phyloP scores from a whole-genome alignment of 2,329 filamentous ascomycete species.

The Septoria linicola region DNA sequence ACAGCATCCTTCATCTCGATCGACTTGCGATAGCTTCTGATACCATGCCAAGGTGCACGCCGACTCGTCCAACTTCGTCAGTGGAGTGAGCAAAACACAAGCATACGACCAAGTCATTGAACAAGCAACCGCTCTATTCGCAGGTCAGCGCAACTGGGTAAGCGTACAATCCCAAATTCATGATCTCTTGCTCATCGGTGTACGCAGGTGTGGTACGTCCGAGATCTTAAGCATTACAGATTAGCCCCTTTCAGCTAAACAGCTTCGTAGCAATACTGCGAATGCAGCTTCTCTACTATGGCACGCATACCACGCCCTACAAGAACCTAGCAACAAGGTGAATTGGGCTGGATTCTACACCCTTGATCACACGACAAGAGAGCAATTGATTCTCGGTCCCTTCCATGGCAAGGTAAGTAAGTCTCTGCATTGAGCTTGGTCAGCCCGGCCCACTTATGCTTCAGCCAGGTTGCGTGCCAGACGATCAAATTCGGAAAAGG shows the following conservation, averaged over 20 bases:
- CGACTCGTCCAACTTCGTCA: conserved; percentile 71
- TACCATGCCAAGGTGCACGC: conserved; percentile 63
- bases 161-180: conserved; percentile 25
- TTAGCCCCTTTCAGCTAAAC: background rate
- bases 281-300: conserved; percentile 75
- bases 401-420: conserved; percentile 67
- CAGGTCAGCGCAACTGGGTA: conserved; percentile 78
- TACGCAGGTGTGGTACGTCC: conserved; percentile 25
- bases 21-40: conserved; percentile 12
- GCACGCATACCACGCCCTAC: conserved; percentile 74
- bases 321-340: conserved; percentile 62
- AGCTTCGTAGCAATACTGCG: conserved; percentile 64
- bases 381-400: conserved; percentile 70
- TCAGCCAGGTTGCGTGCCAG: conserved; percentile 62
- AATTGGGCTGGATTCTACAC: conserved; percentile 86
- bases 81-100: conserved; percentile 66
- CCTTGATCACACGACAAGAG: conserved; percentile 50
- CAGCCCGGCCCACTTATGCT: background rate
- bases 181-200: background rate
- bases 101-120: conserved; percentile 72
- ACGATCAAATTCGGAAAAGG: conserved; percentile 70
- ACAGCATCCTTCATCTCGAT: conserved; percentile 2
- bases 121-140: conserved; percentile 67
- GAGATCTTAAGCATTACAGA: background rate
- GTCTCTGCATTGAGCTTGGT: background rate